Evolutionary conservation across 768 basidiomycete genomes (phyloP), one percentile per base, ranked within the genome.

Genomic region (Boletus subcaerulescens): DNA sequence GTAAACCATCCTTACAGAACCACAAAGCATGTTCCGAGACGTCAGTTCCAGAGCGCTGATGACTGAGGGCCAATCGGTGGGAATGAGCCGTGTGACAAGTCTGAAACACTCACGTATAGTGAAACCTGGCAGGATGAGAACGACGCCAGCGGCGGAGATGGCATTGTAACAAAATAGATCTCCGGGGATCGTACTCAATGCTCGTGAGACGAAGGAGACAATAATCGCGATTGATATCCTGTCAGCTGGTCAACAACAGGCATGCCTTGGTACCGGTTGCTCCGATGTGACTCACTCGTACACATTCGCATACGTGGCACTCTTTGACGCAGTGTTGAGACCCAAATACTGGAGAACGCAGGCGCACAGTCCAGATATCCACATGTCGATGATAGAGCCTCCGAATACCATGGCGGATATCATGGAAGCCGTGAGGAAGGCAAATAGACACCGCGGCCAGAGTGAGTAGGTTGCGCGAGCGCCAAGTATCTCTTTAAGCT

Each of bases 241-340:
- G 40, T 15, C 40, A 5, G 13, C 32, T 7, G 33, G 20, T 48
- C 33, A 41, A 26, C 33, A 41, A 26, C 31, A 49, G 29, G 40
- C 22, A 51, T 22, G 12, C 22, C n/a, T n/a, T 3, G 33, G 8
- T 48, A 38, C n/a, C 14, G 10, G 36, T 26, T 46, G 48, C 4
- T 38, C 36, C 36, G 43, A 32, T 6, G 22, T 3, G 22, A 77
- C 91, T 70, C 68, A 94, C 93, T 96, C 93, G 65, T 94, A 96
- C 53, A 95, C 91, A 64, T 93, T 95, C n/a, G 92, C 91, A 71
- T 93, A 95, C 74, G 91, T 87, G 1, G 89, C 80, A 61, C 88
- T 93, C 72, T 89, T 92, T 60, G 86, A 81, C 4, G 93, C 92
- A 10, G 89, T 84, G 64, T 85, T 87, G 45, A 93, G 74, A 36